A percentile compares a stretch with the other conserved stretches of the same genome.
These are phyloP conservation scores for Penicillium lagena DNA, from an alignment of 495 filamentous ascomycete species.

Conservation along the genomic window DNA sequence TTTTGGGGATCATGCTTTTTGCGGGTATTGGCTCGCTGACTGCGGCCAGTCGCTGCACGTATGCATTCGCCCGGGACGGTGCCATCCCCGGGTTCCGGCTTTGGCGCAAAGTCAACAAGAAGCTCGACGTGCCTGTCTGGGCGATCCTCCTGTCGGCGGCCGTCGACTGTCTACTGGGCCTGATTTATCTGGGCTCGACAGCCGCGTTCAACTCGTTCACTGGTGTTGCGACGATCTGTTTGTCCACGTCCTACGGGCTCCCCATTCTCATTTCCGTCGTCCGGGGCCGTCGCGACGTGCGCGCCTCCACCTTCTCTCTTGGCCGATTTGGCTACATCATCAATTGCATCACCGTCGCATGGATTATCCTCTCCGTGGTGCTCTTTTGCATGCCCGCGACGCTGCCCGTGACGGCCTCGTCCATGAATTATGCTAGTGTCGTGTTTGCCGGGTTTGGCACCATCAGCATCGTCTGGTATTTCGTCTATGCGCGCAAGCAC, in stretches of 20 bases:
- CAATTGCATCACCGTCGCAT: conserved; percentile 41
- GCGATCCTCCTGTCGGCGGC: conserved; percentile 50
- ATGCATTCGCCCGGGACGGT: conserved; percentile 61
- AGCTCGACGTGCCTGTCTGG: conserved; percentile 51
- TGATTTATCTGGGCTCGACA: conserved; percentile 57
- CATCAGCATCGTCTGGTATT: conserved; percentile 59
- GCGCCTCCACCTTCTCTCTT: conserved; percentile 41
- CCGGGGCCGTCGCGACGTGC: conserved; percentile 40
- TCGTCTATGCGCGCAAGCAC: conserved; percentile 60
- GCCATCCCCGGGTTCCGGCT: conserved; percentile 63
- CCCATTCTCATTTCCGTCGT: conserved; percentile 56
- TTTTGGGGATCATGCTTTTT: conserved; percentile 69
- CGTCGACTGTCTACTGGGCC: conserved; percentile 49
- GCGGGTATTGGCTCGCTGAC: conserved; percentile 66
- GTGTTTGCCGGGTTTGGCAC: conserved; percentile 56
- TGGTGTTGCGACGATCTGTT: conserved; percentile 58
- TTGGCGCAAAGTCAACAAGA: conserved; percentile 53
- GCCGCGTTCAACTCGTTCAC: conserved; percentile 63
- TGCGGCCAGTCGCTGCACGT: conserved; percentile 68
- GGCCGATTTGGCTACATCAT: conserved; percentile 47
- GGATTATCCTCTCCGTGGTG: conserved; percentile 46
- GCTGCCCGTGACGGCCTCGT: conserved; percentile 37
- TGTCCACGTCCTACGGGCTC: conserved; percentile 55
- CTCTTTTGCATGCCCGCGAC: conserved; percentile 52
- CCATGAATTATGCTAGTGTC: conserved; percentile 58